These are phyloP conservation scores for Neonectria sp. DNA, from an alignment of 2,329 filamentous ascomycete species.

Conservation along the genomic window DNA sequence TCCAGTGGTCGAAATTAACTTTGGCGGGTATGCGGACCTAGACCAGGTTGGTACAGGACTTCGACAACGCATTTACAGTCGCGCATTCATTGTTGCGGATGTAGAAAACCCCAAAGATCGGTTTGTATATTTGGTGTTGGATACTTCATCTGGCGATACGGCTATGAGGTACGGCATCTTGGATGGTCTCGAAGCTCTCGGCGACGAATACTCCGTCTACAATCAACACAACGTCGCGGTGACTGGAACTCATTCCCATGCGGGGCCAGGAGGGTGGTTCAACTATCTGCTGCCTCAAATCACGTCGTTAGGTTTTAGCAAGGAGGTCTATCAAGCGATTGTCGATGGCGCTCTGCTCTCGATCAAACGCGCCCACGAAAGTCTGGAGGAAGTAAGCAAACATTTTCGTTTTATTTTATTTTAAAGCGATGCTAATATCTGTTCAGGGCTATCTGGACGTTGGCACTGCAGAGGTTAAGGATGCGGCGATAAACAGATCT, in stretches of 20 bases:
- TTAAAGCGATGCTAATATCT: background rate
- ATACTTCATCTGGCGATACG: conserved; percentile 90
- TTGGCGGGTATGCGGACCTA: conserved; percentile 76
- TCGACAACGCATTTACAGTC: conserved; percentile 88
- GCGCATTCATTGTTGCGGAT: conserved; percentile 89
- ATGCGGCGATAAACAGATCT: conserved; percentile 92
- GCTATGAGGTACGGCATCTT: conserved; percentile 91
- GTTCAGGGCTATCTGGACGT: conserved; percentile 76
- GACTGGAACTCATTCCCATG: conserved; percentile 93
- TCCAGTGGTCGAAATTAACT: conserved; percentile 84
- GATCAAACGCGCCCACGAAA: conserved; percentile 82
- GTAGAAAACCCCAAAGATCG: conserved; percentile 76
- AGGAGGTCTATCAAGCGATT: conserved; percentile 90
- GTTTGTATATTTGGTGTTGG: conserved; percentile 90
- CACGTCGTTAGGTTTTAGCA: conserved; percentile 87
- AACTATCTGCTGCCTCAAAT: conserved; percentile 96
- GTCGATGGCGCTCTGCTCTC: conserved; percentile 88
- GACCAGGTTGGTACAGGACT: conserved; percentile 87
- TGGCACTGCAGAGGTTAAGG: conserved; percentile 77
- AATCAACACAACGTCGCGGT: conserved; percentile 87
- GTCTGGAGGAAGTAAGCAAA: conserved; percentile 59
- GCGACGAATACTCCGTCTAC: conserved; percentile 81
- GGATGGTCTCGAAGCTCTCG: conserved; percentile 78
- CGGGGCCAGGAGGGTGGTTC: conserved; percentile 92
- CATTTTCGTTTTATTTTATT: background rate